Conservation (phyloP, 1,139 yeast species). For the Zygoascus hellenicus region DNA sequence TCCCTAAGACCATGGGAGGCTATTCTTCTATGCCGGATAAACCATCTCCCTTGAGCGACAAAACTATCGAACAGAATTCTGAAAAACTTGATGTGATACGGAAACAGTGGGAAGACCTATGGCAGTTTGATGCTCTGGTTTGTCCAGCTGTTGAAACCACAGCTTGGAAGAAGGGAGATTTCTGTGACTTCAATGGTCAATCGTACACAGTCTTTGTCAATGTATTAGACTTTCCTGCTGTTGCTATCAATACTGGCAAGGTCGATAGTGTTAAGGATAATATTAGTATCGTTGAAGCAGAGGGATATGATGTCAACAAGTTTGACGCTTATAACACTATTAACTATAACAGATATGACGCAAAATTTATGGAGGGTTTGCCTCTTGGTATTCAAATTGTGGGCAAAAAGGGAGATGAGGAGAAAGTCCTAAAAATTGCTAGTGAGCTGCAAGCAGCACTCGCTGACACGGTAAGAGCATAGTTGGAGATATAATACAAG, state of each 20-base stretch:
- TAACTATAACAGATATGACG: constrained; percentile 1
- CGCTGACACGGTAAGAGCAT: background rate
- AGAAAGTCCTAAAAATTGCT: constrained; percentile 1
- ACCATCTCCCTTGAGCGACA: constrained; percentile 27
- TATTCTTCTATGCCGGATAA: constrained; percentile 19
- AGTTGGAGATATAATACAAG: too few relatives aligned
- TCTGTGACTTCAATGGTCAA: constrained; percentile 4
- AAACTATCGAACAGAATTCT: constrained; percentile 30
- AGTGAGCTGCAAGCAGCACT: background rate
- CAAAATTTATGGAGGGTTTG: constrained; percentile 5
- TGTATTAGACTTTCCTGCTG: constrained; percentile 46
- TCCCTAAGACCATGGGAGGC: constrained; percentile 28
- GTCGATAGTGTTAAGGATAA: constrained; percentile 40
- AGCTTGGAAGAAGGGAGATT: constrained; percentile 2
- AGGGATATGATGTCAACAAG: constrained; percentile 1
- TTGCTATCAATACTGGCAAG: constrained; percentile 48
- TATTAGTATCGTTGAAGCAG: constrained; percentile 1
- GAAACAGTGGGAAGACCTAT: constrained; percentile 39
- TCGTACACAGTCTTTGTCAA: constrained; percentile 43
- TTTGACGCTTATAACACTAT: constrained; percentile 2
- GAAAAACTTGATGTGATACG: constrained; percentile 23
- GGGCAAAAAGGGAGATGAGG: constrained; percentile 7
- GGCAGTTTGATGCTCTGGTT: constrained; percentile 31
- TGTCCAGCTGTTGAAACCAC: constrained; percentile 8
- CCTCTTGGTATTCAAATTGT: constrained; percentile 12